Evolutionary conservation across 1,139 yeast species (phyloP).

Genomic region (Pichia kudriavzevii): DNA sequence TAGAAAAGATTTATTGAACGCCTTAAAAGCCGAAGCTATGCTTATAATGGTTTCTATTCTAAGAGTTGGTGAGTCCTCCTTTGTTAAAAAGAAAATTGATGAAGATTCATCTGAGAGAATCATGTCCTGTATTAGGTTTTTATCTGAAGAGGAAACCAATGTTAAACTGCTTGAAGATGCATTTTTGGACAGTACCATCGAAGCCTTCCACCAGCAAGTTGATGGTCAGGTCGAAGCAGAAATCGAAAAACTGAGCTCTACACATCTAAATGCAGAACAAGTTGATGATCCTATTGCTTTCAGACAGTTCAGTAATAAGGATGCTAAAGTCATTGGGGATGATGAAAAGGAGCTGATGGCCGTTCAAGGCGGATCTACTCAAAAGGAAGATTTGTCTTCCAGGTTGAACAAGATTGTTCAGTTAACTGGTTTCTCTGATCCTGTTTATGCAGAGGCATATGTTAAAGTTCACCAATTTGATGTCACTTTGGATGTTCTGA

Average conservation of each 20-base stretch:
- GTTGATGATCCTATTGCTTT: conserved; percentile 77
- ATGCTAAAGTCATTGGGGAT: conserved; percentile 36
- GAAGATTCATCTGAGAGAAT: conserved; percentile 95
- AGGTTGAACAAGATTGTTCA: conserved; percentile 84
- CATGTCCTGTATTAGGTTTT: conserved; percentile 68
- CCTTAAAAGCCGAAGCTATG: conserved; percentile 90
- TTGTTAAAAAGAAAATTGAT: conserved; percentile 71
- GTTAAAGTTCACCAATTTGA: conserved; percentile 93
- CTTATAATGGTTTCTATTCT: conserved; percentile 86
- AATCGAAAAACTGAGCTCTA: conserved; percentile 51
- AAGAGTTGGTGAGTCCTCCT: conserved; percentile 81
- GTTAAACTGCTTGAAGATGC: conserved; percentile 52
- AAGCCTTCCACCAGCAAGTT: conserved; percentile 55
- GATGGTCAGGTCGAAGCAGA: conserved; percentile 48
- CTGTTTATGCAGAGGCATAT: conserved; percentile 96
- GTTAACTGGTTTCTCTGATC: conserved; percentile 95
- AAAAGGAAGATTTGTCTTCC: conserved; percentile 58
- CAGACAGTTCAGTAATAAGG: conserved; percentile 66
- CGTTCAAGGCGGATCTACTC: conserved; percentile 38
- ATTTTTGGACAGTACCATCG: conserved; percentile 80
- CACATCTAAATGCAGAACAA: conserved; percentile 65
- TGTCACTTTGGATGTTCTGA: conserved; percentile 84
- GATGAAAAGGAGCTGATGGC: conserved; percentile 35
- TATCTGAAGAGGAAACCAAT: conserved; percentile 48
- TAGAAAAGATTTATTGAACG: conserved; percentile 57